Evolutionary conservation across 2,329 filamentous ascomycete genomes (phyloP).

Genomic region (Xylariomycetidae sp.): DNA sequence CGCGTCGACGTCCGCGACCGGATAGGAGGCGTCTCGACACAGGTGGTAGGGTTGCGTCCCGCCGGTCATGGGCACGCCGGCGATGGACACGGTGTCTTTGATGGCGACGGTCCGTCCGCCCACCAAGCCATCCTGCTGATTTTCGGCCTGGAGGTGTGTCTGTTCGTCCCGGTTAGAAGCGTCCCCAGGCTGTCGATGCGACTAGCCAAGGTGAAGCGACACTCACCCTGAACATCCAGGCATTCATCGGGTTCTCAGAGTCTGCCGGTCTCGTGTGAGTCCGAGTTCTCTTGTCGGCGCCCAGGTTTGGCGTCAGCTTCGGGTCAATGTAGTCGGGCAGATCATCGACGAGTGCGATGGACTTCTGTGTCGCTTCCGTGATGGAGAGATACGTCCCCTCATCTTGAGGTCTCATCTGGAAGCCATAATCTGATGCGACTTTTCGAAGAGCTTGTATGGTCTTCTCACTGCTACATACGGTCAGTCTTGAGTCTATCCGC

Average conservation of each 20-base stretch:
- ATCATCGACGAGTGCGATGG: slow-evolving; percentile 17
- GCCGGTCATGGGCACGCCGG: slow-evolving; percentile 28
- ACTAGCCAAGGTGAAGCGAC: too few species aligned
- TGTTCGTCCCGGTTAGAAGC: neutral
- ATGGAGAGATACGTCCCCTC: slow-evolving; percentile 7
- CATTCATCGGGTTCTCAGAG: slow-evolving; percentile 34
- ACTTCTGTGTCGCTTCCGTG: slow-evolving; percentile 4
- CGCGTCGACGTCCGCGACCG: slow-evolving; percentile 29
- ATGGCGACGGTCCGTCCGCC: slow-evolving; percentile 25
- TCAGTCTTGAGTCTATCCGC: too few species aligned
- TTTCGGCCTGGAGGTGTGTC: slow-evolving; percentile 1
- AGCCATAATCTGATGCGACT: slow-evolving; percentile 6
- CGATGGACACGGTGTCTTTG: slow-evolving; percentile 32
- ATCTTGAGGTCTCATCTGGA: slow-evolving; percentile 7
- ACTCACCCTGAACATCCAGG: slow-evolving; percentile 6
- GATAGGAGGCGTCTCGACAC: slow-evolving; percentile 20
- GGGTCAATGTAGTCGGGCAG: slow-evolving; percentile 31
- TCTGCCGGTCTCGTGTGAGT: slow-evolving; percentile 7
- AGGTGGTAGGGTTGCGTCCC: slow-evolving; percentile 28
- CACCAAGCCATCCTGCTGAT: slow-evolving; percentile 10
- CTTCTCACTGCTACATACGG: neutral
- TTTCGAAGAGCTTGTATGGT: slow-evolving; percentile 8
- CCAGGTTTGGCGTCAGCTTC: slow-evolving; percentile 1
- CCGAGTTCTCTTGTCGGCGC: slow-evolving; percentile 14
- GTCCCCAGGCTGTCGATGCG: neutral